Evolutionary conservation across 331 rosid genomes (phyloP).

Genomic region (Quercus tomentella): DNA sequence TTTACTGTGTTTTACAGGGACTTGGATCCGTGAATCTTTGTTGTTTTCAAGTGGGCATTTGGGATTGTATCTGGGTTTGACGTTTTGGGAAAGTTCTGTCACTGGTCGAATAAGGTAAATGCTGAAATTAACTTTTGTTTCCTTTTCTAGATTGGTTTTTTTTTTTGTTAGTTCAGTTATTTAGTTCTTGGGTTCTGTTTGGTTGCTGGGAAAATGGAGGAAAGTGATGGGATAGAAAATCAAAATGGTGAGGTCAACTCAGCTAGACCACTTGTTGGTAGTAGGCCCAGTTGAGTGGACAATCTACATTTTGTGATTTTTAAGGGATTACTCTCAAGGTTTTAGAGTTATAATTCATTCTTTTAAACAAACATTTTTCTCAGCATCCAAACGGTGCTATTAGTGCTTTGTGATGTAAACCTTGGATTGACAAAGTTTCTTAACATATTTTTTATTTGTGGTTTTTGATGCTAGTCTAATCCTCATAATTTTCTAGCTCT

Average conservation of each 20-base stretch:
- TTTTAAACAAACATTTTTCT: neutral
- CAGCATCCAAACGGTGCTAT: neutral
- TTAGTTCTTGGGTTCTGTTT: constrained; percentile 5
- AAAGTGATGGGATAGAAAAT: constrained; percentile 1
- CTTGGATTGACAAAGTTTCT: neutral
- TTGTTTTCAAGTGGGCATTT: constrained; percentile 9
- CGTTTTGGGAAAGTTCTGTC: constrained; percentile 18
- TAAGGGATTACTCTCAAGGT: neutral
- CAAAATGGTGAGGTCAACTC: constrained; percentile 1
- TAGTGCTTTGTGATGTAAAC: neutral
- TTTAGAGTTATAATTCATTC: neutral
- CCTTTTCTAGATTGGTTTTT: constrained; percentile 14
- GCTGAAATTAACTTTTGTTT: constrained; percentile 14
- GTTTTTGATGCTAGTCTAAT: neutral
- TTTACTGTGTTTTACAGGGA: constrained; percentile 24
- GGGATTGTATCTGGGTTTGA: constrained; percentile 23
- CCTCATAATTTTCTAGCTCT: neutral
- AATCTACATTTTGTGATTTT: neutral
- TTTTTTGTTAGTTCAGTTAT: neutral
- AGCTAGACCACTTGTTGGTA: neutral
- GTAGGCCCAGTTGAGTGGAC: constrained; percentile 4
- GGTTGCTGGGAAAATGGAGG: constrained; percentile 21
- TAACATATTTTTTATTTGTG: neutral
- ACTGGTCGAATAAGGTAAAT: constrained; percentile 43
- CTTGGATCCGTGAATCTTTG: constrained; percentile 59